phyloP scores from a whole-genome alignment of 2,329 filamentous ascomycete species.

The Aspergillus fijiensis region DNA sequence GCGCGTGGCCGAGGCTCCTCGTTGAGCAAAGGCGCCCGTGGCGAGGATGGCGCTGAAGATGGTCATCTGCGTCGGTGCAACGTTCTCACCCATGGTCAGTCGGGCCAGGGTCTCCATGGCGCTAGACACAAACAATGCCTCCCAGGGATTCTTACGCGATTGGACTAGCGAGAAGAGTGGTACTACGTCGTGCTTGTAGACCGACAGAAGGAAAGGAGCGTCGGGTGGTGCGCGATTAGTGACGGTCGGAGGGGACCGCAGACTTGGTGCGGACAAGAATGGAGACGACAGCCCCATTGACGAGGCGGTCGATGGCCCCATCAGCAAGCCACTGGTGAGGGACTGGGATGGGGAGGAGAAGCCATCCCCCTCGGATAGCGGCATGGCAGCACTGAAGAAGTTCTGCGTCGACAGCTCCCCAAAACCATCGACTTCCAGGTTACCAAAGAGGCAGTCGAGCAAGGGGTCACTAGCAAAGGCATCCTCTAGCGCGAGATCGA shows the following conservation, averaged over 20 bases:
- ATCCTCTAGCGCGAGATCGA: background rate
- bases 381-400: conserved; percentile 11
- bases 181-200: conserved; percentile 40
- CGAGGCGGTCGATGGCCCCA: background rate
- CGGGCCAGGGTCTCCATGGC: conserved; percentile 46
- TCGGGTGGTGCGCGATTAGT: conserved; percentile 23
- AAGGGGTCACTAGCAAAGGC: conserved; percentile 6
- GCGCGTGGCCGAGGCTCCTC: conserved; percentile 26
- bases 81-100: conserved; percentile 41
- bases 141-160: conserved; percentile 46
- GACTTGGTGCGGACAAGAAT: background rate
- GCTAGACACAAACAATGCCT: conserved; percentile 45
- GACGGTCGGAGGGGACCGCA: background rate
- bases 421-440: background rate
- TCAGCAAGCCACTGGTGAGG: background rate
- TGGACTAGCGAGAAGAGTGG: conserved; percentile 29
- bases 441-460: conserved; percentile 9
- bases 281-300: background rate
- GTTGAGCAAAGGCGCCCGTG: conserved; percentile 46
- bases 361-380: background rate
- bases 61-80: conserved; percentile 40
- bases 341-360: background rate
- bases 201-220: conserved; percentile 39
- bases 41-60: conserved; percentile 45
- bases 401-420: background rate